Base-by-base conservation (phyloP, 148 eudicot genomes). In the Silene conica region DNA sequence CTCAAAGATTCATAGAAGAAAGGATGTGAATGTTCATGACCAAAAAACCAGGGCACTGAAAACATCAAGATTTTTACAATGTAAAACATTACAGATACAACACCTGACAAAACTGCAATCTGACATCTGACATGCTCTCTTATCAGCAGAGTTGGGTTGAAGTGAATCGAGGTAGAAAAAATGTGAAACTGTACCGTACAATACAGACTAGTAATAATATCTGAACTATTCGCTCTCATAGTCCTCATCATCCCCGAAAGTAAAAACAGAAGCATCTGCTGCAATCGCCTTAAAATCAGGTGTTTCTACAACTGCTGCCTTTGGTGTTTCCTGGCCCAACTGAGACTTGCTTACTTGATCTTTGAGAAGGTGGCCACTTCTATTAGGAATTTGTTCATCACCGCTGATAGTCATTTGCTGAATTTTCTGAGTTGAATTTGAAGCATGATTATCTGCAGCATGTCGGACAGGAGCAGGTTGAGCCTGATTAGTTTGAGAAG, bases 251-350 rank as follows among this genome's bases (percentile, higher is more conserved):
- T 91, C 96, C 34, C 98, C 98, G 22, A 94, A 94, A 60, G 90
- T 83, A 78, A 94, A 94, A 73, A 94, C 97, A 56, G 98, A 94
- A 82, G 98, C 98, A 83, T 94, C 98, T 25, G 98, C 98, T 56
- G 97, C 98, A 67, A 94, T 94, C 56, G 98, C 92, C 86, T 91
- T 94, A 60, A 94, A 83, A 76, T 92, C 93, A 61, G 82, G 87
- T 23, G 79, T 67, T 1, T 78, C 85, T 19, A 84, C 69, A 8
- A 88, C 84, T 19, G 77, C 83, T 63, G 75, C 20, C 74, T 83
- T 79, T 12, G 85, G 87, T 58, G 83, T 69, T 76, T 71, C 82
- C 63, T 56, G 38, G 43, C 58, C 60, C 63, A 82, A 38, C 11
- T 64, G 58, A 68, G 83, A 58, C 77, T 70, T 75, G 61, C 57